phyloP scores from a whole-genome alignment of 352 stramenopile genomes.

The Phytopythium boreale region DNA sequence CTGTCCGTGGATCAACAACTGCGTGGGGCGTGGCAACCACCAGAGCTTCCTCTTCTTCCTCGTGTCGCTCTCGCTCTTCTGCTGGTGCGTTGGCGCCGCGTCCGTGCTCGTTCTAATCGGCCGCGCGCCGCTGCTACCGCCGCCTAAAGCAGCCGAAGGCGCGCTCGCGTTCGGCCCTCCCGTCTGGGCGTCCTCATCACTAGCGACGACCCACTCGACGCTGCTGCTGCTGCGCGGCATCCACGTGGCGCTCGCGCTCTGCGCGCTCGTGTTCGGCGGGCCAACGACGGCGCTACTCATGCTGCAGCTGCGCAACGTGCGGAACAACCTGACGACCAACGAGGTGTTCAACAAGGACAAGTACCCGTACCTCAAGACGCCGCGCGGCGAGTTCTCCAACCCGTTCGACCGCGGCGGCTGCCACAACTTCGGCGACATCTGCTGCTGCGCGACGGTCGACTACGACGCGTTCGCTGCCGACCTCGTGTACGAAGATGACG shows the following conservation, averaged over 20 bases:
- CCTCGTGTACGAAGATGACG: slow-evolving; percentile 1
- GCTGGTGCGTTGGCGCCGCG: slow-evolving; percentile 36
- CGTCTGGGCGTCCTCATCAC: background rate
- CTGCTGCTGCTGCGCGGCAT: slow-evolving; percentile 49
- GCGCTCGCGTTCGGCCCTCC: slow-evolving; percentile 10
- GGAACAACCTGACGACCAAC: slow-evolving; percentile 76
- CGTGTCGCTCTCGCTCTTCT: slow-evolving; percentile 42
- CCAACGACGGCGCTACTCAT: slow-evolving; percentile 59
- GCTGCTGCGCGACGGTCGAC: slow-evolving; percentile 9
- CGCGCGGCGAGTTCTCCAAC: slow-evolving; percentile 78
- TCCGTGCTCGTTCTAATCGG: slow-evolving; percentile 52
- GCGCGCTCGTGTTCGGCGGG: slow-evolving; percentile 55
- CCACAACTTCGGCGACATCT: slow-evolving; percentile 62
- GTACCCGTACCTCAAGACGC: slow-evolving; percentile 79
- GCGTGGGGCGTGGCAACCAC: slow-evolving; percentile 73
- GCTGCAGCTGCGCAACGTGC: slow-evolving; percentile 73
- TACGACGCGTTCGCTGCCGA: slow-evolving; percentile 6
- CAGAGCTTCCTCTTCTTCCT: slow-evolving; percentile 75
- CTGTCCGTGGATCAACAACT: slow-evolving; percentile 88
- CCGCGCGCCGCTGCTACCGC: slow-evolving; percentile 34
- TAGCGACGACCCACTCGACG: slow-evolving; percentile 21
- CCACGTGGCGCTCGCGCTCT: slow-evolving; percentile 53
- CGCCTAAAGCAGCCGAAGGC: background rate
- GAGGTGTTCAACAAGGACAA: slow-evolving; percentile 90
- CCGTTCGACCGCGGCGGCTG: slow-evolving; percentile 64